Base-by-base conservation (phyloP, 2,329 filamentous ascomycete species). In the Apiospora hydei region DNA sequence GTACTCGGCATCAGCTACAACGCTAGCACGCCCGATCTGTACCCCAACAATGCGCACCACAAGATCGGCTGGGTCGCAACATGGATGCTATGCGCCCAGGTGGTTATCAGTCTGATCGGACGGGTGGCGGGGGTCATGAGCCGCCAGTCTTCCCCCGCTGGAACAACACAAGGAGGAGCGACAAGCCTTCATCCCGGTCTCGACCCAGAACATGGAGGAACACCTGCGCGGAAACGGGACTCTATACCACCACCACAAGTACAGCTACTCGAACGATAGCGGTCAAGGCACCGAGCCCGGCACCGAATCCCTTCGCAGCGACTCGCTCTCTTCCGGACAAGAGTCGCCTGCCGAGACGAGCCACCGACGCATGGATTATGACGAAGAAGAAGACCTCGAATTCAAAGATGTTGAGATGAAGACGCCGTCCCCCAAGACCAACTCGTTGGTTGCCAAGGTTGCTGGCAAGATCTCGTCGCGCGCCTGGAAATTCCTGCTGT, bases 41-140 rank as follows among this genome's bases (percentile, higher is more conserved):
- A 98, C 80, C 91, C 91, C 44, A 92, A 93, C 79, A 97, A 97
- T 79, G 89, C 92, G n/a, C 95, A 98, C 81, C 91, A 95, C 84
- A 95, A 93, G 81, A 88, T 96, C 61, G 95, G 95, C 71, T 98
- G 96, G 96, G 86, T 94, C 57, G 87, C 92, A 43, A 96, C 93
- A 3, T 93, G 90, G 86, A 85, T 95, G 4, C 86, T 93, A 14
- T 87, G 86, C 70, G 90, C 88, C 0, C 96, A 98, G 83, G 87
- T 92, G 21, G 77, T 92, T 51, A 84, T 97, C 79, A 89, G 90
- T 68, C 80, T 94, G 71, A 83, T 94, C 67, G 90, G 91, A 70
- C 84, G 87, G 57, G 89, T 93, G 73, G 86, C 88, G 5, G 86
- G 87, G 21, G 82, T 82, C 34, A 80, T 86, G 70, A 24, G 71